phyloP scores from a whole-genome alignment of 768 basidiomycete genomes.

The Pleurotus salmoneostramineus region DNA sequence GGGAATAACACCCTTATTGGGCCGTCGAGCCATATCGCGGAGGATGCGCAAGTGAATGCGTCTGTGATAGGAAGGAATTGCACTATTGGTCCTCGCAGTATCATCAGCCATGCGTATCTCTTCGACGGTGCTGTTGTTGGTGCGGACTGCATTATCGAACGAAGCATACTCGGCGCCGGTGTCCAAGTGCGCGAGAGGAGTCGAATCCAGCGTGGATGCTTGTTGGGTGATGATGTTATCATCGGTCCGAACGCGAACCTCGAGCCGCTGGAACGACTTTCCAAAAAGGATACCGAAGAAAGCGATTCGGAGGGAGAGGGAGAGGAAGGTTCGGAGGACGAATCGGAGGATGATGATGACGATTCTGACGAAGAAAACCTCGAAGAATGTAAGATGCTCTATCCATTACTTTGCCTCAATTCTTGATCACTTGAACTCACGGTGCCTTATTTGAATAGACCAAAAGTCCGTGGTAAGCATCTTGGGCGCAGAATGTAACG shows the following conservation, averaged over 20 bases:
- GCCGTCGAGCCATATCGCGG: slow-evolving; percentile 62
- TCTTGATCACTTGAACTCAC: background rate
- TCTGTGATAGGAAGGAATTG: slow-evolving; percentile 82
- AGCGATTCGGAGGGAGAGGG: slow-evolving; percentile 33
- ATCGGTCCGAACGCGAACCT: slow-evolving; percentile 72
- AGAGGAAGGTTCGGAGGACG: slow-evolving; percentile 13
- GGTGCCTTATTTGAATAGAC: slow-evolving; percentile 26
- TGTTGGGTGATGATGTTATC: slow-evolving; percentile 79
- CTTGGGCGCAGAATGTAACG: slow-evolving; percentile 72
- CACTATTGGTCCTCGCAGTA: slow-evolving; percentile 63
- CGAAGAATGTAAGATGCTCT: slow-evolving; percentile 49
- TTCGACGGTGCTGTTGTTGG: slow-evolving; percentile 77
- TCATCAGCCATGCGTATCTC: slow-evolving; percentile 75
- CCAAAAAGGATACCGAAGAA: slow-evolving; percentile 42
- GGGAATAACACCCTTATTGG: slow-evolving; percentile 85
- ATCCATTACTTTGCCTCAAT: slow-evolving; percentile 6
- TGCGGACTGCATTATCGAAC: slow-evolving; percentile 64
- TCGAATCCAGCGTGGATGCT: slow-evolving; percentile 65
- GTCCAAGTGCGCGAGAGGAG: slow-evolving; percentile 70
- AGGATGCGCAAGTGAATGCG: slow-evolving; percentile 59
- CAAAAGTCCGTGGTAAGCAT: slow-evolving; percentile 40
- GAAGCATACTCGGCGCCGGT: slow-evolving; percentile 77
- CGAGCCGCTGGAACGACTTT: slow-evolving; percentile 69
- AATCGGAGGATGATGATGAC: slow-evolving; percentile 28
- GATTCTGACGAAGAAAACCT: slow-evolving; percentile 68